A percentile compares a stretch with the other conserved stretches of the same genome.
Evolutionary conservation across 257 asterid genomes (phyloP).

Genomic region (Solanum paucissectum): DNA sequence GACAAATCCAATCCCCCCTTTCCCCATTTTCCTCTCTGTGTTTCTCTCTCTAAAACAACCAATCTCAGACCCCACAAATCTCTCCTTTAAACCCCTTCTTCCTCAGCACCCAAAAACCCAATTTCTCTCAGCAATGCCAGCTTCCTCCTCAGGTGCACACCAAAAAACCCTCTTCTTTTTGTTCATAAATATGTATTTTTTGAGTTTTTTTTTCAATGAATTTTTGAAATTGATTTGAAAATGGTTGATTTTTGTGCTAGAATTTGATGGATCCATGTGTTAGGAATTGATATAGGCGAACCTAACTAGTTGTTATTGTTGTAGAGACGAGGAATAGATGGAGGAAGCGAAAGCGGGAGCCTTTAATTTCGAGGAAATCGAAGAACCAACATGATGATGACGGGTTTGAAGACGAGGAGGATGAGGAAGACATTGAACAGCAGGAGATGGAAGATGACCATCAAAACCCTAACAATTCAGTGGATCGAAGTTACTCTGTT

Average conservation of each 20-base stretch:
- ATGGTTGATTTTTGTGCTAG: not conserved
- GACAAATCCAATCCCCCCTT: not conserved
- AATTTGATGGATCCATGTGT: not conserved
- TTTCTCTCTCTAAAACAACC: slow-evolving; percentile 35
- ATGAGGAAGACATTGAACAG: slow-evolving; percentile 38
- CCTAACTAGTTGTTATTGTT: not conserved
- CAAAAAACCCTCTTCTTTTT: not conserved
- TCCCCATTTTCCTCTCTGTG: not conserved
- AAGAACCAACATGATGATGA: slow-evolving; percentile 62
- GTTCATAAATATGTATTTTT: not conserved
- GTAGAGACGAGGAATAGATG: slow-evolving; percentile 73
- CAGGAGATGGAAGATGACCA: slow-evolving; percentile 24
- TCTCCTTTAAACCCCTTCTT: slow-evolving; percentile 17
- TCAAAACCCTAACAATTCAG: slow-evolving; percentile 14
- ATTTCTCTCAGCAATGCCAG: slow-evolving; percentile 73
- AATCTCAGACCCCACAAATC: slow-evolving; percentile 65
- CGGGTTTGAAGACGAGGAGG: slow-evolving; percentile 70
- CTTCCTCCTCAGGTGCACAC: slow-evolving; percentile 68
- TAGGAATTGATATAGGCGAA: not conserved
- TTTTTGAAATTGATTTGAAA: not conserved
- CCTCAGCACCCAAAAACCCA: slow-evolving; percentile 23
- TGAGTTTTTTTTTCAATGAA: not conserved
- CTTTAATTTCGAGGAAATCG: slow-evolving; percentile 45
- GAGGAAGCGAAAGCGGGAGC: slow-evolving; percentile 92
- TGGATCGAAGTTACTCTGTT: slow-evolving; percentile 27